Base-by-base conservation (phyloP, 805 yeast species). In the Teunomyces stri region DNA sequence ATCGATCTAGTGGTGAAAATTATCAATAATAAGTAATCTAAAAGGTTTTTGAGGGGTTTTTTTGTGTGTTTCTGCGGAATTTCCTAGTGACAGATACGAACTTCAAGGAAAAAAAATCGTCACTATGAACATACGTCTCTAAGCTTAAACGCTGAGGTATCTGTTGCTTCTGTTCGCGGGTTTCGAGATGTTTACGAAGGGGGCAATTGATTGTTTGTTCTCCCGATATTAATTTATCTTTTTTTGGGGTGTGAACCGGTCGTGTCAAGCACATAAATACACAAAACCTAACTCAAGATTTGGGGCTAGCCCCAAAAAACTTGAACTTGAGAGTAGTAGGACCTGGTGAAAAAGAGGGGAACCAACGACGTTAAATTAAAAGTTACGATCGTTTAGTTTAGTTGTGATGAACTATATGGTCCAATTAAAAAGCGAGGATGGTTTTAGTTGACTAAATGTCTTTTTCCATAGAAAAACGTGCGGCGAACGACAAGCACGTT, bases 91-190 rank as follows among this genome's bases (percentile, higher is more conserved):
- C 29, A 6, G 28, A 27, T 13, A 13, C 11, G 29, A 37, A 37
- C 40, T 37, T 21, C 16, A 22, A 21, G 13, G 40, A 13, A 22
- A 22, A 37, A 22, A 37, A 18, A 21, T 37, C 40, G 25, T 20
- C 40, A 37, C 40, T 6, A 2, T 37, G 22, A 37, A 37, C 40
- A 18, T 20, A 29, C 40, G 40, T 37, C 40, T 37, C 40, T 37
- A 22, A 37, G 25, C 40, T 22, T 37, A 29, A 21, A 37, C 40
- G 28, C 40, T 11, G 29, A 20, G 40, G 29, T 37, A 22, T n/a
- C 16, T 37, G 25, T 37, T n/a, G 40, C 22, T 13, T 37, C 22
- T 7, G 29, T 22, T 37, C 10, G 28, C n/a, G 15, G 15, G 18
- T 37, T 15, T 21, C 28, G 9, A 12, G 40, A 5, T 37, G 16